Evolutionary conservation across 257 asterid genomes (phyloP).

Genomic region (Scutellaria minor): DNA sequence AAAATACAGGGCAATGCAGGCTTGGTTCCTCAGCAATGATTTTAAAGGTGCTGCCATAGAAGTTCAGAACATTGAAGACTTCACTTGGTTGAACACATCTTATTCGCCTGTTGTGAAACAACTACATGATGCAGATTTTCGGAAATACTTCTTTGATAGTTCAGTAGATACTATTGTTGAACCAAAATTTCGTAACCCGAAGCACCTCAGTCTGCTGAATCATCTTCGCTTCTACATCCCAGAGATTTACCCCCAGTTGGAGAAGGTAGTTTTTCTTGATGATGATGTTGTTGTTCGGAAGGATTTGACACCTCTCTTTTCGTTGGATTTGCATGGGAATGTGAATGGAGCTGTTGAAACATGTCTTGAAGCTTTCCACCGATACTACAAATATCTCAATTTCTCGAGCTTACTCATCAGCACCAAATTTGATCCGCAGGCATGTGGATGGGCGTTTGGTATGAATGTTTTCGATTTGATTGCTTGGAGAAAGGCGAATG

Average conservation of each 20-base stretch:
- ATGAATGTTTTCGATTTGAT: conserved; percentile 84
- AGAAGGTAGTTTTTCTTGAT: conserved; percentile 82
- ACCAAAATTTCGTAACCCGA: conserved; percentile 63
- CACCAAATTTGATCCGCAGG: conserved; percentile 83
- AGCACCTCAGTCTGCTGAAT: conserved; percentile 61
- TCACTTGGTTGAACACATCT: conserved; percentile 74
- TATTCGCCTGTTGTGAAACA: conserved; percentile 71
- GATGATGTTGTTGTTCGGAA: conserved; percentile 87
- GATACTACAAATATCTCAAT: conserved; percentile 79
- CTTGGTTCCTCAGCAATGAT: conserved; percentile 79
- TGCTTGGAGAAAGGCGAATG: conserved; percentile 77
- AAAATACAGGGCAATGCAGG: conserved; percentile 78
- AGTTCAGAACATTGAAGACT: conserved; percentile 72
- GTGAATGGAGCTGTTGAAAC: conserved; percentile 96
- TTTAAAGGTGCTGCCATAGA: conserved; percentile 75
- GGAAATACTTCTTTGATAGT: conserved; percentile 49
- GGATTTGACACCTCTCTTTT: conserved; percentile 80
- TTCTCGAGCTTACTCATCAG: conserved; percentile 82
- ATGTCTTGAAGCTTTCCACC: conserved; percentile 85
- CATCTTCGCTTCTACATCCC: conserved; percentile 89
- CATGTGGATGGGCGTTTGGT: conserved; percentile 96
- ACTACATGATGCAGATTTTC: conserved; percentile 40
- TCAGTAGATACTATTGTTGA: conserved; percentile 47
- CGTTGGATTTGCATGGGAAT: conserved; percentile 82
- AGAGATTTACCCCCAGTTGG: conserved; percentile 79